A percentile compares a stretch with the other conserved stretches of the same genome.
These are phyloP conservation scores for Tulasnella sp. DNA, from an alignment of 768 basidiomycete species.

Conservation along the genomic window DNA sequence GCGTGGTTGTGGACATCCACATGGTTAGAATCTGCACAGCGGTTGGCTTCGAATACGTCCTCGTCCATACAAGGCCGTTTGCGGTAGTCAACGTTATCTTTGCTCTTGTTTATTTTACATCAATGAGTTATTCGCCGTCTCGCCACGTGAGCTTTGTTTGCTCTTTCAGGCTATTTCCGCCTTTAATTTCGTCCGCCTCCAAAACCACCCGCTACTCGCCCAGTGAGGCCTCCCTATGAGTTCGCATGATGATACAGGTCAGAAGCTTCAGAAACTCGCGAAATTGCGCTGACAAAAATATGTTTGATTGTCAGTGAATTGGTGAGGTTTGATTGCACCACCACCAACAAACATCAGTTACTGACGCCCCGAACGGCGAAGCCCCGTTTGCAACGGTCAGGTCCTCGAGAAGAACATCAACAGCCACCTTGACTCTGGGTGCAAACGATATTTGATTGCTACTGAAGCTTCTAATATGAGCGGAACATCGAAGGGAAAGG, in stretches of 20 bases:
- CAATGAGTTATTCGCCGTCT: constrained; percentile 1
- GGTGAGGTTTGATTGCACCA: not conserved
- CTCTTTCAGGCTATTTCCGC: constrained; percentile 2
- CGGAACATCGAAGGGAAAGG: not conserved
- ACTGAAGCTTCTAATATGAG: not conserved
- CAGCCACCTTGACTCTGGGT: constrained; percentile 55
- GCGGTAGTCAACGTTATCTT: not conserved
- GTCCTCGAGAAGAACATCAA: constrained; percentile 55
- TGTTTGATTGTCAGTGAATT: constrained; percentile 19
- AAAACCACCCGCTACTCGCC: constrained; percentile 22
- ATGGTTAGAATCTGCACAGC: not conserved
- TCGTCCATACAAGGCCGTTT: constrained; percentile 12
- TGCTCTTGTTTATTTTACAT: constrained; percentile 5
- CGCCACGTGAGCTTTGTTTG: constrained; percentile 12
- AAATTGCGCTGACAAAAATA: constrained; percentile 6
- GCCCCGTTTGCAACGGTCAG: constrained; percentile 54
- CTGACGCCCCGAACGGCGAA: constrained; percentile 38
- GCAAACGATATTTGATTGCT: constrained; percentile 41
- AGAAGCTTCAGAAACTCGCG: not conserved
- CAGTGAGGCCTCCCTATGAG: not conserved
- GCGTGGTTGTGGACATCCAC: constrained; percentile 36
- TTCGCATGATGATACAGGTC: constrained; percentile 5
- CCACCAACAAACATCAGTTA: not conserved
- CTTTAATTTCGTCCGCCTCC: not conserved
- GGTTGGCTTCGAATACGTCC: constrained; percentile 6